These are phyloP conservation scores for Arthrobotrys iridis DNA, from an alignment of 2,329 filamentous ascomycete species.

Conservation along the genomic window DNA sequence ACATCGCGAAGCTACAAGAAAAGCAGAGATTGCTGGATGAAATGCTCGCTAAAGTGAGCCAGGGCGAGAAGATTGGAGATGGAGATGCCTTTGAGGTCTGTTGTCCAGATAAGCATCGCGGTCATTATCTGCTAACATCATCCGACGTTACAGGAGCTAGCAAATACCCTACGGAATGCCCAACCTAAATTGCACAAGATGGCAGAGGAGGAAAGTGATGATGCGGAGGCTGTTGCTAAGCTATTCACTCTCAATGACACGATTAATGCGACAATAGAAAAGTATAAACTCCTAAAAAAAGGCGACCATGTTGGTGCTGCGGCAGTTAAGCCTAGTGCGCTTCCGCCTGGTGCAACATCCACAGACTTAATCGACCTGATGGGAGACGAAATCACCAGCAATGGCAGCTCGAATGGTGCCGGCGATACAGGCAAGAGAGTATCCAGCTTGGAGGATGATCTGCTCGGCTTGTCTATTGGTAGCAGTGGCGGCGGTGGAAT, in stretches of 20 bases:
- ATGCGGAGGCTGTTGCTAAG: constrained; percentile 93
- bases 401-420: constrained; percentile 64
- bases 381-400: constrained; percentile 79
- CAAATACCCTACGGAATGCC: constrained; percentile 85
- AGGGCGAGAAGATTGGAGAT: constrained; percentile 79
- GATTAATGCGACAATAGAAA: constrained; percentile 94
- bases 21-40: constrained; percentile 93
- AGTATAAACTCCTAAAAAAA: constrained; percentile 96
- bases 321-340: constrained; percentile 79
- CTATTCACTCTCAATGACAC: constrained; percentile 98
- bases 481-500: constrained; percentile 77
- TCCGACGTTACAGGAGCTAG: constrained; percentile 73
- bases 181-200: constrained; percentile 99
- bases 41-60: constrained; percentile 83
- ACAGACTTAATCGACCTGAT: constrained; percentile 68
- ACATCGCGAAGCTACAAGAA: constrained; percentile 92
- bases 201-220: constrained; percentile 98
- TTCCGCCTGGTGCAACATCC: constrained; percentile 70
- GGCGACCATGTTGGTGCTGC: constrained; percentile 83
- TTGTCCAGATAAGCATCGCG: constrained; percentile 64
- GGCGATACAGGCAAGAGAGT: constrained; percentile 65
- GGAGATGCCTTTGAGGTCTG: constrained; percentile 74
- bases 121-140: constrained; percentile 57
- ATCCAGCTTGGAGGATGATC: constrained; percentile 83
- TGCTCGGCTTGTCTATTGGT: constrained; percentile 85